phyloP scores from a whole-genome alignment of 129 eudicot species.

The Centaurea solstitialis region DNA sequence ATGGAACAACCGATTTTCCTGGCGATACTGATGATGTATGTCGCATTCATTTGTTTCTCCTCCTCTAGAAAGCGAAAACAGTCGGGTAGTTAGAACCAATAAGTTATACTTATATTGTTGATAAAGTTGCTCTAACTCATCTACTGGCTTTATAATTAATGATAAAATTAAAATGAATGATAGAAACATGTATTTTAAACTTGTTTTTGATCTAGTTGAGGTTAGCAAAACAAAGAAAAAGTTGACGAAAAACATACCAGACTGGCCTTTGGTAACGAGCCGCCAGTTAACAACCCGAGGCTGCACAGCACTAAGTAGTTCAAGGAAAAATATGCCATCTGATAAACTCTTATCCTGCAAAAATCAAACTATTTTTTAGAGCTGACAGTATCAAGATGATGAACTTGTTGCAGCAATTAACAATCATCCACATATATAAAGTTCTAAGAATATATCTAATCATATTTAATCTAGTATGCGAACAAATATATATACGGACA shows the following conservation, averaged over 20 bases:
- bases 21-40: slow-evolving; percentile 91
- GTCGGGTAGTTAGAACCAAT: background rate
- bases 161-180: background rate
- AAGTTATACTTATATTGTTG: background rate
- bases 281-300: slow-evolving; percentile 95
- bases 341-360: slow-evolving; percentile 90
- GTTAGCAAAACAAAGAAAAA: background rate
- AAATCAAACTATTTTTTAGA: background rate
- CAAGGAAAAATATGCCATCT: slow-evolving; percentile 91
- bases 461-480: background rate
- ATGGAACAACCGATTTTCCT: slow-evolving; percentile 97
- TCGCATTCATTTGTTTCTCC: slow-evolving; percentile 98
- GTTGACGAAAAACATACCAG: slow-evolving; percentile 47
- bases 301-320: slow-evolving; percentile 91
- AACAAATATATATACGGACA: background rate
- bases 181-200: background rate
- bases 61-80: slow-evolving; percentile 54
- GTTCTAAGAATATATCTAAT: no score
- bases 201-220: background rate
- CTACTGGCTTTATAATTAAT: background rate
- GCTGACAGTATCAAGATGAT: background rate
- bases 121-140: background rate
- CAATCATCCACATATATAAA: no score
- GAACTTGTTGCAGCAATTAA: background rate
- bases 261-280: slow-evolving; percentile 89